These are phyloP conservation scores for Nitzschia putrida DNA, from an alignment of 108 stramenopile species.

Conservation along the genomic window DNA sequence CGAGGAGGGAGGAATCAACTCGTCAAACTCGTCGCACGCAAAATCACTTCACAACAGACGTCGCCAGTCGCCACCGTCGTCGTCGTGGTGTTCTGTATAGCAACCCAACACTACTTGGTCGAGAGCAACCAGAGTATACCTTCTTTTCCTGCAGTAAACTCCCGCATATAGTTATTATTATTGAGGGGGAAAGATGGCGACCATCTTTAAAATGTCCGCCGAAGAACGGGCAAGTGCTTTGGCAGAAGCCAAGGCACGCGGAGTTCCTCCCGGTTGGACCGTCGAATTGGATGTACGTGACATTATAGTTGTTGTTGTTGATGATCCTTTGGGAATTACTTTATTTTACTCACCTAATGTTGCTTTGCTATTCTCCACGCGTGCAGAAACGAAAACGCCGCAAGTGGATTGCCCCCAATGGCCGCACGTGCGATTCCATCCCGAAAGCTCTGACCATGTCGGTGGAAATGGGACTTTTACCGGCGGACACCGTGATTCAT, in stretches of 20 bases:
- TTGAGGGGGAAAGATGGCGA: not conserved
- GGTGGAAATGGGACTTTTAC: conserved; percentile 54
- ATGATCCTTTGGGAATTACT: not conserved
- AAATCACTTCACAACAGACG: no score
- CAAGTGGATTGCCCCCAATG: conserved; percentile 59
- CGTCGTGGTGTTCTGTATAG: no score
- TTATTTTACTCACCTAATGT: not conserved
- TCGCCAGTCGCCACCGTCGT: no score
- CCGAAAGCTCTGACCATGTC: conserved; percentile 64
- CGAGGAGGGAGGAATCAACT: no score
- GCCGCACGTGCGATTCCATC: conserved; percentile 56
- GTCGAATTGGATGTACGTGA: conserved; percentile 57
- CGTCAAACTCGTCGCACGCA: no score
- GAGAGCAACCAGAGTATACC: no score
- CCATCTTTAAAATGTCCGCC: conserved; percentile 33
- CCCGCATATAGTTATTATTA: no score
- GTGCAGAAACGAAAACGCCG: conserved; percentile 65
- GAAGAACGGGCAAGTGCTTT: conserved; percentile 46
- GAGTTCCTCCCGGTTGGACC: conserved; percentile 62
- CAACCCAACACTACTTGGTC: no score
- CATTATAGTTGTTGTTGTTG: conserved; percentile 2
- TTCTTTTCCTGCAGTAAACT: no score
- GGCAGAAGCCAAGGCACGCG: conserved; percentile 51
- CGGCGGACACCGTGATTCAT: conserved; percentile 46
- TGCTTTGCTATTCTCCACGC: not conserved